Evolutionary conservation across 768 basidiomycete genomes (phyloP).

Genomic region (Termitomyces sp.): DNA sequence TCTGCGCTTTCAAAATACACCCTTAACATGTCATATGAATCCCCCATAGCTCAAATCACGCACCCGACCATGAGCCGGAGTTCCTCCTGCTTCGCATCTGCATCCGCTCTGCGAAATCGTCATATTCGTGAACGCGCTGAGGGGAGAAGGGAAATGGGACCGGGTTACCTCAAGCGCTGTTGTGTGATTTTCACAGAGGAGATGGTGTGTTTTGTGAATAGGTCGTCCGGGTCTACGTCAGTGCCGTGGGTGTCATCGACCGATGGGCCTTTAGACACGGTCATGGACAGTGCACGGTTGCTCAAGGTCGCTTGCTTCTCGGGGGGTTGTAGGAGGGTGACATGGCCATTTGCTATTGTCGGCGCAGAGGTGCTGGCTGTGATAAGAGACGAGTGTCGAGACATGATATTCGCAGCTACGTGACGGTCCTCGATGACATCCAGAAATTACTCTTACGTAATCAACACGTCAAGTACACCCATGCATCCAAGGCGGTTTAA

Average conservation of each 20-base stretch:
- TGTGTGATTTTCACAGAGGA: constrained; percentile 66
- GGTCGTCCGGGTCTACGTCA: constrained; percentile 61
- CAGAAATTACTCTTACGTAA: constrained; percentile 15
- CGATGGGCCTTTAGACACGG: constrained; percentile 17
- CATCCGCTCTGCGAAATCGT: constrained; percentile 54
- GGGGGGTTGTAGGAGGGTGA: constrained; percentile 11
- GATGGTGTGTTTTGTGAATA: constrained; percentile 71
- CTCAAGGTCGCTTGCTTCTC: constrained; percentile 8
- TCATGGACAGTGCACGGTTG: constrained; percentile 11
- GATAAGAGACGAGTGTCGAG: constrained; percentile 21
- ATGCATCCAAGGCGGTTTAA: constrained; percentile 6
- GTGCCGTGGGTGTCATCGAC: constrained; percentile 16
- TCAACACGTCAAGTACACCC: not conserved
- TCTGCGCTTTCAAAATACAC: constrained; percentile 59
- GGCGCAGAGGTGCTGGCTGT: constrained; percentile 16
- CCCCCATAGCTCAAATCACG: constrained; percentile 32
- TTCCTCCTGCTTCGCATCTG: constrained; percentile 85
- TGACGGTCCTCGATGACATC: constrained; percentile 5
- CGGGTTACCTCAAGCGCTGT: constrained; percentile 58
- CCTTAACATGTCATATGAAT: constrained; percentile 17
- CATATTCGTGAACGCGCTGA: constrained; percentile 1
- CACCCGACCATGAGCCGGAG: constrained; percentile 90
- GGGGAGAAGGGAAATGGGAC: not conserved
- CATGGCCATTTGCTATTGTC: constrained; percentile 20
- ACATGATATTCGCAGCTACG: constrained; percentile 18